Base-by-base conservation (phyloP, 495 filamentous ascomycete genomes). In the Aspergillus affinis region DNA sequence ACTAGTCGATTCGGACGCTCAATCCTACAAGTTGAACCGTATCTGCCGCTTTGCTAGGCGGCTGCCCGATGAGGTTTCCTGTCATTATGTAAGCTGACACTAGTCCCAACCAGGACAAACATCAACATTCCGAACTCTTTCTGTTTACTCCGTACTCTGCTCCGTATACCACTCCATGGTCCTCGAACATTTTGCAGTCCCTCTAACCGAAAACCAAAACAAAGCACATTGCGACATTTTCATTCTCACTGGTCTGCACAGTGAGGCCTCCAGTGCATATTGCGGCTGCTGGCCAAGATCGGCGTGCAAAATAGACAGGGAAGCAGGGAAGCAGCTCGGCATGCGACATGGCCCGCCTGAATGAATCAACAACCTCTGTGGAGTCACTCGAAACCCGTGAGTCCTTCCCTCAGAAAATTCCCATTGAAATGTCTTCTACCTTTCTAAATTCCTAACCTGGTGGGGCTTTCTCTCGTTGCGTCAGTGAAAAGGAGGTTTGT, bases 401-500 rank as follows among this genome's bases (percentile, higher is more conserved):
- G 92, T 86, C 36, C 10, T 30, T 48, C 13, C 29, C 4, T 13
- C 1, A 21, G 29, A 26, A 7, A 41, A 49, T 29, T 20, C 18
- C 9, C 49, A 20, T 13, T 13, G 23, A 47, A 51, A 41, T 55
- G 55, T 44, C 18, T 18, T 19, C 19, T 47, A 18, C 52, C 41
- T 45, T 18, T 21, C n/a, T 41, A 19, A 56, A 48, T 15, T 17
- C 57, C 17, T 54, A 18, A 62, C 17, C 51, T 27, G 36, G 27
- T 72, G 56, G 61, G 54, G 21, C 12, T 30, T 30, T 36, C 15
- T 10, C 41, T 36, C 41, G 52, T 54, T 53, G 61, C 49, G 63
- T 54, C 69, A 96, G 92, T 96, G 44, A 93, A 91, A 69, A 80
- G 90, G 63, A 85, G 90, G 68, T 96, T 94, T 69, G 77, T 96